phyloP scores from a whole-genome alignment of 129 eudicot genomes.

The Chrysanthemum lavandulifolium region DNA sequence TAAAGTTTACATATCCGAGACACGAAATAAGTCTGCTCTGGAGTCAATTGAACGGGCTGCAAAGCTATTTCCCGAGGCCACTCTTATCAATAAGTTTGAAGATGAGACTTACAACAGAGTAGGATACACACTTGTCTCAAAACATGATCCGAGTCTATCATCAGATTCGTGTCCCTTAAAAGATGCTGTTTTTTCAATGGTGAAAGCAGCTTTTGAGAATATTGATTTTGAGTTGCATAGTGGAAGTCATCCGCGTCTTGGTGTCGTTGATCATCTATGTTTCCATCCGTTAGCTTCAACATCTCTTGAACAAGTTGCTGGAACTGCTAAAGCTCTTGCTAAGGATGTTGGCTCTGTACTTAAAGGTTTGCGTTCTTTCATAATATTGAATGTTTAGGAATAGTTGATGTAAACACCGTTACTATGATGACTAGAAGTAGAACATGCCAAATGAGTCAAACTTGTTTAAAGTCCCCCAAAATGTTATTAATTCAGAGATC shows the following conservation, averaged over 20 bases:
- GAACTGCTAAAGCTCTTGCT: conserved; percentile 62
- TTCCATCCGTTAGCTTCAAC: conserved; percentile 66
- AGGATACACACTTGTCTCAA: conserved; percentile 91
- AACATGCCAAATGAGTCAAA: background rate
- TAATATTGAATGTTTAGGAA: background rate
- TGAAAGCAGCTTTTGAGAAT: conserved; percentile 72
- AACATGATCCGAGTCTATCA: conserved; percentile 29
- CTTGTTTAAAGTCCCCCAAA: background rate
- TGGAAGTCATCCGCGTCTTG: conserved; percentile 94
- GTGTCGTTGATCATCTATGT: conserved; percentile 93
- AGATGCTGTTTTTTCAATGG: conserved; percentile 72
- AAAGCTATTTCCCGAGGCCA: conserved; percentile 59
- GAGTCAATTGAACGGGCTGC: conserved; percentile 80
- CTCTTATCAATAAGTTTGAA: conserved; percentile 74
- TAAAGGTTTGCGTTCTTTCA: conserved; percentile 48
- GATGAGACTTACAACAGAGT: conserved; percentile 91
- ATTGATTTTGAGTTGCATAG: conserved; percentile 66
- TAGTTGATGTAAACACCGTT: too few species aligned
- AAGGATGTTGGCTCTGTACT: conserved; percentile 68
- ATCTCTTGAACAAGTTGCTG: conserved; percentile 66
- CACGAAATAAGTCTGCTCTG: conserved; percentile 81
- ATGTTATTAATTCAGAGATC: background rate
- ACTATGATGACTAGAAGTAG: too few species aligned
- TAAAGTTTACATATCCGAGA: conserved; percentile 89
- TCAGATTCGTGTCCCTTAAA: conserved; percentile 39